Evolutionary conservation across 176 grass and related monocot species (phyloP).

Genomic region (Urochloa ruziziensis): DNA sequence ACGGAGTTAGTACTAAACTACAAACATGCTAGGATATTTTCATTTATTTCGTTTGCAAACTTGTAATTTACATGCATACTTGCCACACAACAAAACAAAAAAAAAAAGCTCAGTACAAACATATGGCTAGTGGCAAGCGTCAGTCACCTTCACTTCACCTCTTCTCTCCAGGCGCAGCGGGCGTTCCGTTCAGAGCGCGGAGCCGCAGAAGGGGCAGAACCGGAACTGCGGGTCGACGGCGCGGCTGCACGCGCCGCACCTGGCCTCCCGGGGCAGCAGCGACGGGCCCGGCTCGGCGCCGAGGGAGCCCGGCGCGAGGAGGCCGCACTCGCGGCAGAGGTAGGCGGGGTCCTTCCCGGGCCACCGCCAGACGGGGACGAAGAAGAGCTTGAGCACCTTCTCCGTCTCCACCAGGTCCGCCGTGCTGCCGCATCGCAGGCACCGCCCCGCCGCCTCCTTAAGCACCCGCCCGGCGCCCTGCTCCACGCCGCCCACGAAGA

Average conservation of each 20-base stretch:
- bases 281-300: background rate
- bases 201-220: constrained; percentile 96
- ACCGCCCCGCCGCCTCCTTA: constrained; percentile 68
- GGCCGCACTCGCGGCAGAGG: constrained; percentile 76
- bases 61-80: background rate
- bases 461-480: constrained; percentile 60
- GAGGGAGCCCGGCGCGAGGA: constrained; percentile 66
- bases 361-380: constrained; percentile 81
- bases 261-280: constrained; percentile 18
- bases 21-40: background rate
- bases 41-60: background rate
- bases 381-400: constrained; percentile 90
- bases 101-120: background rate
- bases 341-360: constrained; percentile 56
- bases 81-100: too few species aligned
- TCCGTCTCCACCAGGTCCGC: constrained; percentile 84
- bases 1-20: background rate
- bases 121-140: background rate
- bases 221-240: constrained; percentile 77
- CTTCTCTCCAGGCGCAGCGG: background rate
- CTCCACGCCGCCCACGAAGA: constrained; percentile 82
- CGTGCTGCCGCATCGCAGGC: constrained; percentile 64
- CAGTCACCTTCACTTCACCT: background rate
- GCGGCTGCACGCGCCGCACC: constrained; percentile 62
- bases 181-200: constrained; percentile 39